phyloP scores from a whole-genome alignment of 495 filamentous ascomycete species.

The Chaetomium cochliodes region DNA sequence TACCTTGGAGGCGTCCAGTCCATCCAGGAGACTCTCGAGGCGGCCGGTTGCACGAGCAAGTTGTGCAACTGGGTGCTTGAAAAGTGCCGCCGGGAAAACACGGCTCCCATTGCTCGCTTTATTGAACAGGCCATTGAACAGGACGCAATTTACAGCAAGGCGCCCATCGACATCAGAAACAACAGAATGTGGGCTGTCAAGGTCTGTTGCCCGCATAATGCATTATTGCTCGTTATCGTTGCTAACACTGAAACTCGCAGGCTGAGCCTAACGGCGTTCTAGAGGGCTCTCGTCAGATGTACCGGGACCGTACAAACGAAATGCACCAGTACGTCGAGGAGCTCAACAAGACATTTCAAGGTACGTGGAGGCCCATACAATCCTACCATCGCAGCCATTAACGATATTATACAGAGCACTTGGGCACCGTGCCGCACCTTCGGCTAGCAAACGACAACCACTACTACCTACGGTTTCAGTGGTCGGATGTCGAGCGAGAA shows the following conservation, averaged over 20 bases:
- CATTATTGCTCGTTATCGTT: background rate
- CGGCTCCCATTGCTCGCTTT: conserved; percentile 57
- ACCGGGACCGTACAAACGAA: conserved; percentile 80
- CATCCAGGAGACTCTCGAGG: conserved; percentile 65
- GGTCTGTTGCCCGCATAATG: conserved; percentile 42
- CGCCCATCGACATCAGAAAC: conserved; percentile 82
- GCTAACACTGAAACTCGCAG: conserved; percentile 40
- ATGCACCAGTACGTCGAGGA: conserved; percentile 66
- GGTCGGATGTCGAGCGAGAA: conserved; percentile 59
- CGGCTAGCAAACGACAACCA: conserved; percentile 74
- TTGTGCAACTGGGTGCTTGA: conserved; percentile 65
- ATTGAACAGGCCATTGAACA: conserved; percentile 77
- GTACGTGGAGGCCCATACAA: background rate
- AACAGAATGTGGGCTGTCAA: conserved; percentile 92
- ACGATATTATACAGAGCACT: conserved; percentile 20
- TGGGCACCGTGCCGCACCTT: conserved; percentile 48
- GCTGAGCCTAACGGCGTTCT: conserved; percentile 82
- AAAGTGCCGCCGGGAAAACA: conserved; percentile 63
- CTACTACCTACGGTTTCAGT: conserved; percentile 69
- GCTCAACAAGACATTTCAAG: conserved; percentile 53
- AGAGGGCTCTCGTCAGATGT: conserved; percentile 81
- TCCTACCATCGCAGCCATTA: conserved; percentile 43
- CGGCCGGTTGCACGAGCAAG: conserved; percentile 55
- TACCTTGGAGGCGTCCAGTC: conserved; percentile 67
- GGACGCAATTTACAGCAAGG: conserved; percentile 72